Percentiles rank a stretch among this genome's conserved stretches.
Conservation (phyloP, 768 basidiomycete species). For the Leccinum broughii region DNA sequence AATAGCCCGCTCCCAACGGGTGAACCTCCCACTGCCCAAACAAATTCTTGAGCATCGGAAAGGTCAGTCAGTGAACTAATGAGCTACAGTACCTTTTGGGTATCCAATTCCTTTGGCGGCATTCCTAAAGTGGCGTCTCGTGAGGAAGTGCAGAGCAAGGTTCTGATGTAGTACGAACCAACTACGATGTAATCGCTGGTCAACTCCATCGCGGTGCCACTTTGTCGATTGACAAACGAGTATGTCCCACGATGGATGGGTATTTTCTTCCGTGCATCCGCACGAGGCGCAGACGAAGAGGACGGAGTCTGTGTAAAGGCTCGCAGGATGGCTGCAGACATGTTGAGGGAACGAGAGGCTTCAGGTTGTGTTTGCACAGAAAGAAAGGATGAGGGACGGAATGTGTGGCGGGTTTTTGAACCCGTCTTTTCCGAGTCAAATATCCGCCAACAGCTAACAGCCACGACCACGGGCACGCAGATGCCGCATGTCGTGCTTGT, state of each 20-base stretch:
- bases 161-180: conserved; percentile 16
- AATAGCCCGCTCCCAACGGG: conserved; percentile 31
- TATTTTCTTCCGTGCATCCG: conserved; percentile 20
- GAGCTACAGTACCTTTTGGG: conserved; percentile 24
- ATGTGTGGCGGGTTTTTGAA: conserved; percentile 14
- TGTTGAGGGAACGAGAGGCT: conserved; percentile 2
- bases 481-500: conserved; percentile 15
- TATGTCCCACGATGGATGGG: conserved; percentile 34
- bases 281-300: conserved; percentile 14
- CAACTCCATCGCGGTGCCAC: conserved; percentile 34
- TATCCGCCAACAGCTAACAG: conserved; percentile 12
- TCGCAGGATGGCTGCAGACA: conserved; percentile 26
- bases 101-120: conserved; percentile 30
- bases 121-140: conserved; percentile 21
- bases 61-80: neutral
- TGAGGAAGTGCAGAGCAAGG: neutral
- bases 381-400: neutral
- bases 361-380: neutral
- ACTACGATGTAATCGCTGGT: conserved; percentile 23
- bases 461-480: conserved; percentile 21
- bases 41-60: neutral
- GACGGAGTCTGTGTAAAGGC: conserved; percentile 18
- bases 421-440: neutral
- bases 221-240: conserved; percentile 33
- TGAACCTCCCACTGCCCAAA: conserved; percentile 30